Evolutionary conservation across 805 yeast genomes (phyloP), one percentile per base, ranked within the genome.

Genomic region (Starmerella asiatica): DNA sequence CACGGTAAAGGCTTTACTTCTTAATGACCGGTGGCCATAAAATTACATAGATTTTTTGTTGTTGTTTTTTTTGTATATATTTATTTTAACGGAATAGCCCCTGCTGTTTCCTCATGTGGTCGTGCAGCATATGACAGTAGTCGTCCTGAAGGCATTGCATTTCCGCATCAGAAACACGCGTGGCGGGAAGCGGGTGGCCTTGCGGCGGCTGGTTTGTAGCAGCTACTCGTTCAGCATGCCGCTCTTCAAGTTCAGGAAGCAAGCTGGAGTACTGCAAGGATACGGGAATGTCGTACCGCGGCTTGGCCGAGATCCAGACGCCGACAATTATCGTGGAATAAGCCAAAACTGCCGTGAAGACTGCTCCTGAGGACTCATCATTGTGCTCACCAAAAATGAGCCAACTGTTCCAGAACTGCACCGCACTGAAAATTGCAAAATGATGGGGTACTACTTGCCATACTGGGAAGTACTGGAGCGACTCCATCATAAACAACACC

Each of bases 371-470:
- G 5, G 58, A 39, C 28, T 52, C 52, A 32, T 56, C 50, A 3
- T 57, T 56, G 37, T 67, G 65, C 39, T 67, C 71, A 21, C 59
- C 57, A 45, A 65, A 67, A 6, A 67, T 56, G 5, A 63, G 47
- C 9, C 62, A 60, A 0, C 70, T 65, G n/a, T 69, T 69, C 5
- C 60, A 27, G 21, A 64, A 56, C 3, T 67, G 69, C 3, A 68
- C 59, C 8, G 63, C 43, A 1, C 71, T 67, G 56, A 70, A 69
- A 26, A 66, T 59, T 4, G 62, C 68, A 54, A 68, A 69, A 47
- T 69, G 73, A 29, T 68, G 59, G 0, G 75, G 74, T 7, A 70
- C 65, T 3, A 70, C 73, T 5, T 63, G 60, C 29, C 70, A 65
- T 2, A 70, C 64, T 15, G 62, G 62, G 38, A 64, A 68, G 12